Base-by-base conservation (phyloP, 2,329 filamentous ascomycete genomes). In the Fusarium sterilihyphosum region DNA sequence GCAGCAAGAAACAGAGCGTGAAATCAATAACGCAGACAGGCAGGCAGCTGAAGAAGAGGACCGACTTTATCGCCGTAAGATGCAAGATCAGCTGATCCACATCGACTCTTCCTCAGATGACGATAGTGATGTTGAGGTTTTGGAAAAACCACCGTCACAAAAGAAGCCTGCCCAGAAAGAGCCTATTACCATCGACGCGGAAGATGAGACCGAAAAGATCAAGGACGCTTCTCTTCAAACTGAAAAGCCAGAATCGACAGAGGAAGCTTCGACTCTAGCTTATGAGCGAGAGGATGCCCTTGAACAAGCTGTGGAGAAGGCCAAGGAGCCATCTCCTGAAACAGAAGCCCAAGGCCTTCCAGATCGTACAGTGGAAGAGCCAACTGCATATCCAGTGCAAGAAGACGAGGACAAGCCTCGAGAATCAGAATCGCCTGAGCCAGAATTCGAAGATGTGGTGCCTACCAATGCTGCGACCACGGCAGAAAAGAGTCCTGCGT, bases 21-120 rank as follows among this genome's bases (percentile, higher is more conserved):
- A 90, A 65, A 90, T 93, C 65, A 90, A 92, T 64, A 91, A 92
- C 26, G 88, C 92, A 65, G 89, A 93, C 75, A 83, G 87, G 33
- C 86, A 89, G 57, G 85, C 86, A 65, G 87, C 90, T 0, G 83
- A 87, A 50, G 89, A 91, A 74, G 88, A 91, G 56, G 85, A 90
- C 47, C 84, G 85, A 22, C 81, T 85, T 20, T 84, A 87, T 50
- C 82, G 78, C 31, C 81, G 79, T 29, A 83, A 84, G 53, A 82
- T 83, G 61, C 81, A 86, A 54, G 82, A 88, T 52, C 86, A 86
- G 2, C 82, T 92, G 17, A 88, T 94, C 59, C 86, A 90, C 68
- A 89, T 94, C 43, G 88, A 89, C 37, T 92, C 90, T 7, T 90
- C 89, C 5, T 88, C 91, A 50, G 88, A 87, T 29, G 86, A 86